Conservation (phyloP, 2,329 filamentous ascomycete genomes). For the Pseudogymnoascus sp. region DNA sequence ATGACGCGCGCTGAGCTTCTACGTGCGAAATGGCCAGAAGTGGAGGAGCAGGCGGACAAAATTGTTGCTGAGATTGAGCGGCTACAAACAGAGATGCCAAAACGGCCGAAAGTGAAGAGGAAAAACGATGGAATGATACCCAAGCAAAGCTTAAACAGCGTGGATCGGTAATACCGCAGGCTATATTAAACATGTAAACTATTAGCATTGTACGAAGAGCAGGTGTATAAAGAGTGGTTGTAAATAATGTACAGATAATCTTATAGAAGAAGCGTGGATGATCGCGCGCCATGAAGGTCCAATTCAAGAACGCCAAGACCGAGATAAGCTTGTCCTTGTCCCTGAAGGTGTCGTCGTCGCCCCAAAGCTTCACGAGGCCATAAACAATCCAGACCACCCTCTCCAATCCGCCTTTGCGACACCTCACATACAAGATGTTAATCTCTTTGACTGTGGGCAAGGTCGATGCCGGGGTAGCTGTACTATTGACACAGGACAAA, state of each 20-base stretch:
- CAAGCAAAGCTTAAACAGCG: slow-evolving; percentile 12
- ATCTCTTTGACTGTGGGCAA: slow-evolving; percentile 98
- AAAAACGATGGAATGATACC: neutral
- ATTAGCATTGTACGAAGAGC: neutral
- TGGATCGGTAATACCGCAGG: neutral
- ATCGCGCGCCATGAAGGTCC: slow-evolving; percentile 2
- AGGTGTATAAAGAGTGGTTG: neutral
- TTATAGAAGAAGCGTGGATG: neutral
- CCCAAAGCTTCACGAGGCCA: neutral
- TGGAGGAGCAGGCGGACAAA: neutral
- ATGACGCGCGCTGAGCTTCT: neutral
- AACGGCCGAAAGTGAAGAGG: neutral
- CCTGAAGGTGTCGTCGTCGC: slow-evolving; percentile 1
- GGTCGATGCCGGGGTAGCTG: slow-evolving; percentile 96
- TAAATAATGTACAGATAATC: neutral
- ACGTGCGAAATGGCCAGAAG: neutral
- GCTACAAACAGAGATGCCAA: neutral
- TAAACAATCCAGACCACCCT: neutral
- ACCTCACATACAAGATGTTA: slow-evolving; percentile 56
- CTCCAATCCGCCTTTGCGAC: neutral
- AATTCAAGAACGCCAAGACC: slow-evolving; percentile 5
- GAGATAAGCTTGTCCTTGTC: slow-evolving; percentile 8
- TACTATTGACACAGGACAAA: slow-evolving; percentile 94
- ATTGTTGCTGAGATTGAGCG: neutral
- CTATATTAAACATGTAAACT: slow-evolving; percentile 7